Conservation (phyloP, 1,284 basidiomycete species). For the Ceratobasidium sp. region DNA sequence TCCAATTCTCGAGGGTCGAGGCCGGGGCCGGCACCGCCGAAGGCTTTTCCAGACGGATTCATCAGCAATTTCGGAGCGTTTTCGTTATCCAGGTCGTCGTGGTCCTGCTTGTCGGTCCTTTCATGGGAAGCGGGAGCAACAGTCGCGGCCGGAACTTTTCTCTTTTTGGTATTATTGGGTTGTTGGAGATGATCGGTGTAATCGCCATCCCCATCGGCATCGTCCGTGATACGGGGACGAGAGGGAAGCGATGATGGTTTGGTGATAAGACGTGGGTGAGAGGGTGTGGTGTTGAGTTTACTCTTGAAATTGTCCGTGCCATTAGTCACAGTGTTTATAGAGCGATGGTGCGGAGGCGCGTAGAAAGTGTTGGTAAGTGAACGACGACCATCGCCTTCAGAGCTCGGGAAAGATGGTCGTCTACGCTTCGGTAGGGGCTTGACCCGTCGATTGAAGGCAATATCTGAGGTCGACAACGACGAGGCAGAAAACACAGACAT, state of each 20-base stretch:
- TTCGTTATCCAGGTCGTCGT: neutral
- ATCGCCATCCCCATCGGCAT: conserved; percentile 62
- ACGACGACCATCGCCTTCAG: conserved; percentile 20
- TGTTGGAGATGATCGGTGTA: conserved; percentile 70
- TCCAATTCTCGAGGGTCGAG: neutral
- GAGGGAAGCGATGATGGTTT: conserved; percentile 41
- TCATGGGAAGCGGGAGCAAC: neutral
- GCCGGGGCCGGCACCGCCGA: neutral
- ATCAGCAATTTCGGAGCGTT: neutral
- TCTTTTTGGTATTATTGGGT: conserved; percentile 83
- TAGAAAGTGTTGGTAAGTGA: neutral
- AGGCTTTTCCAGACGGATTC: neutral
- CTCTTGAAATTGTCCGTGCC: conserved; percentile 13
- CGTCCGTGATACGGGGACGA: conserved; percentile 49
- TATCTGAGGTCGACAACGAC: conserved; percentile 29
- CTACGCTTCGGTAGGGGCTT: conserved; percentile 76
- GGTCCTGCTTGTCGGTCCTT: neutral
- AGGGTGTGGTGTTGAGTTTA: conserved; percentile 14
- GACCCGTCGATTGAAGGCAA: conserved; percentile 58
- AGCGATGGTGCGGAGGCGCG: neutral
- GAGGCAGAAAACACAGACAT: conserved; percentile 33
- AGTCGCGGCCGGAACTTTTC: conserved; percentile 69
- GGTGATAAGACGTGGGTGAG: neutral
- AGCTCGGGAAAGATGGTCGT: conserved; percentile 52
- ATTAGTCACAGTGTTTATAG: conserved; percentile 36